Evolutionary conservation across 139 green algal genomes (phyloP).

Genomic region (Gonium pectorale): DNA sequence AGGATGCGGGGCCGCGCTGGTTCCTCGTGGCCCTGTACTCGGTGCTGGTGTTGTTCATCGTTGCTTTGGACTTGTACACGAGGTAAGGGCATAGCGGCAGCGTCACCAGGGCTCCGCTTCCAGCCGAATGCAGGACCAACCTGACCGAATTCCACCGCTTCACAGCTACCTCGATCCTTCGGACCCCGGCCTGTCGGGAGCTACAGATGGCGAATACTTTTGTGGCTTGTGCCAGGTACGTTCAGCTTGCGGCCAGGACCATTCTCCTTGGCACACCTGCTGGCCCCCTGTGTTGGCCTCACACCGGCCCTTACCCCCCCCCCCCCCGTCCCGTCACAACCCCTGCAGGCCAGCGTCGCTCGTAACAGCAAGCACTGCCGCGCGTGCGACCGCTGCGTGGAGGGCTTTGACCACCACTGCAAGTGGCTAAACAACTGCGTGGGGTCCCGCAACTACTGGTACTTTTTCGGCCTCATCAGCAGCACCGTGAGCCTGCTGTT

Average conservation of each 20-base stretch:
- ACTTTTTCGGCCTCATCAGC: conserved; percentile 74
- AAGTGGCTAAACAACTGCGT: conserved; percentile 86
- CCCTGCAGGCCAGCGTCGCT: conserved; percentile 60
- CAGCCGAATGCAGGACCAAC: no score
- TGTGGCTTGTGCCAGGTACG: conserved; percentile 40
- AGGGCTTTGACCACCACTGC: conserved; percentile 88
- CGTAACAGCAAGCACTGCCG: conserved; percentile 81
- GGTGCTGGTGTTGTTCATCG: background rate
- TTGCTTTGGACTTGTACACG: conserved; percentile 8
- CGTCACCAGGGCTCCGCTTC: no score
- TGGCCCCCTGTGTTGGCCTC: no score
- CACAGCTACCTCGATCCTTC: conserved; percentile 37
- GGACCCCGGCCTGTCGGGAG: conserved; percentile 17
- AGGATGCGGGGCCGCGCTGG: conserved; percentile 3
- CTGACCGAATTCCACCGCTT: no score
- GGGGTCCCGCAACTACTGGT: conserved; percentile 75
- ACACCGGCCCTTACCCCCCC: background rate
- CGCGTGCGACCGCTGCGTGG: conserved; percentile 78
- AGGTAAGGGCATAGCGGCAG: background rate
- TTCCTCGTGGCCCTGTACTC: conserved; percentile 36
- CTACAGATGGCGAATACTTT: conserved; percentile 36
- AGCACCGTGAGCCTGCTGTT: conserved; percentile 47
- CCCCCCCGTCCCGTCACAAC: background rate
- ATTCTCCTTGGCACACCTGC: no score
- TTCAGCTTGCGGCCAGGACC: no score